Evolutionary conservation across 2,329 filamentous ascomycete species (phyloP), one percentile per base, ranked within the genome.

Genomic region (Chaetomium sp.): DNA sequence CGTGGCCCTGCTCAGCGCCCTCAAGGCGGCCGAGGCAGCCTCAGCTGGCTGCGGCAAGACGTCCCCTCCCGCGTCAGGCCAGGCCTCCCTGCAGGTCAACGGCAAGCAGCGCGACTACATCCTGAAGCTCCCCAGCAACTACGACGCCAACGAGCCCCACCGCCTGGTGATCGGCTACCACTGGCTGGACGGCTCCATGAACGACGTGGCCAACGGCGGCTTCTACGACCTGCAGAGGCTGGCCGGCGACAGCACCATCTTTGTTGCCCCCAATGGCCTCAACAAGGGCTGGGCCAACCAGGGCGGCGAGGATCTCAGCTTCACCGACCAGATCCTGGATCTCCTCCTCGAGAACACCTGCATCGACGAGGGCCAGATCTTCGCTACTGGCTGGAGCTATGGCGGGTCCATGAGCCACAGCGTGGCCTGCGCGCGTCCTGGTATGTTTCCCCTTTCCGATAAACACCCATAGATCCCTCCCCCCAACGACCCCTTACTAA

Each of bases 241-340:
- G 12, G 53, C 55, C 1, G 68, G 71, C 42, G 68, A 64, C 32
- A 67, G 59, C 41, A 70, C 73, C 59, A 76, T 77, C 63, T 74
- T 76, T 57, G 68, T 77, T 5, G 70, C 71, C 1, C 75, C 75
- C n/a, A 66, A 76, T 49, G 74, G 74, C 10, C 59, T 73, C n/a
- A 70, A 72, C 56, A 61, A 62, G 33, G 74, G 74, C 12, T 76
- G 74, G 73, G 73, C 66, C 52, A 76, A 77, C 66, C 58, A 52
- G 5, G 69, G 68, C 54, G 73, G 73, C 36, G 68, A 74, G 49
- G 75, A 76, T 53, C 62, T 75, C 44, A 66, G 64, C 3, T 74
- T 77, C 57, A 66, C 73, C 41, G 71, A 76, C 53, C 62, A 66
- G 8, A 70, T 77, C 47, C 61, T 74, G 44, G 64, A 67, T 38